phyloP scores from a whole-genome alignment of 139 green algal species.

The Parachlorella kessleri region DNA sequence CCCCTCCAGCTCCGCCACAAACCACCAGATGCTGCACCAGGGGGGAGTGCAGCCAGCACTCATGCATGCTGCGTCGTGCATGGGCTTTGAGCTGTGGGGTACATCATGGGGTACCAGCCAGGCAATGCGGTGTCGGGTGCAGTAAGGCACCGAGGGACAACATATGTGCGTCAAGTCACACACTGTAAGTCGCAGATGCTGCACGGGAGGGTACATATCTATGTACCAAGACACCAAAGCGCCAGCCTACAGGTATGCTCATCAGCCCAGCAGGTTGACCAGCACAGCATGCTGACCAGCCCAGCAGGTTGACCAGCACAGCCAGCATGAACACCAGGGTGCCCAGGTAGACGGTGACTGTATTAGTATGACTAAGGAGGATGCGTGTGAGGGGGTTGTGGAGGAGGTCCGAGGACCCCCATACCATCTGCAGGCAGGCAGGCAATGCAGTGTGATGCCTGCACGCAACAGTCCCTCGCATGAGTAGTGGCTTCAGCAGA shows the following conservation, averaged over 20 bases:
- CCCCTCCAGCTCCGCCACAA: constrained; percentile 22
- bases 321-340: constrained; percentile 14
- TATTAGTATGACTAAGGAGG: background rate
- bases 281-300: background rate
- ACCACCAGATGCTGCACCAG: constrained; percentile 18
- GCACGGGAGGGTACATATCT: too few species aligned
- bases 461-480: background rate
- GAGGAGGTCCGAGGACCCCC: background rate
- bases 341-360: background rate
- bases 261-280: constrained; percentile 22
- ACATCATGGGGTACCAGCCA: too few species aligned
- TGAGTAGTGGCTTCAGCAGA: background rate
- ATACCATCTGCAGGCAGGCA: background rate
- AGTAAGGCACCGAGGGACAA: too few species aligned
- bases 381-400: background rate
- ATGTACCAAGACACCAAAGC: too few species aligned
- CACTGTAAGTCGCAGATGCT: too few species aligned
- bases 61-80: too few species aligned
- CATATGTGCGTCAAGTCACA: too few species aligned
- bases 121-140: too few species aligned
- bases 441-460: too few species aligned
- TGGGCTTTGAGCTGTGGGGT: too few species aligned
- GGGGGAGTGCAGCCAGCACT: too few species aligned
- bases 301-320: constrained; percentile 24
- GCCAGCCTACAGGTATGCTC: too few species aligned